Evolutionary conservation across 2,329 filamentous ascomycete genomes (phyloP).

Genomic region (Thielaviopsis musarum): DNA sequence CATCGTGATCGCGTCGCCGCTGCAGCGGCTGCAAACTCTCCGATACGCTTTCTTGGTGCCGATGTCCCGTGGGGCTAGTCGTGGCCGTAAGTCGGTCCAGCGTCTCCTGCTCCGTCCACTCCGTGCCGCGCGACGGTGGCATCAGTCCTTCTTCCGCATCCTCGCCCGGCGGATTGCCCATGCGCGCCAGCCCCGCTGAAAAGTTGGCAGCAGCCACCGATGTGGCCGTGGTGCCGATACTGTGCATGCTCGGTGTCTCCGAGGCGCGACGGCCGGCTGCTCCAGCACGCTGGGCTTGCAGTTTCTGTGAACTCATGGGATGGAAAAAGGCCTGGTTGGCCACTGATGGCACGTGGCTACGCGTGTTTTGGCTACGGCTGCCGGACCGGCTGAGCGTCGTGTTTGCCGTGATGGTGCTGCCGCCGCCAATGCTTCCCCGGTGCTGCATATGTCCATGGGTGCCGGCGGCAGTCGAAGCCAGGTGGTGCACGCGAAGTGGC

Average conservation of each 20-base stretch:
- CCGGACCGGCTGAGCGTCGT: constrained; percentile 6
- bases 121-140: constrained; percentile 62
- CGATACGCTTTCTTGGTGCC: constrained; percentile 43
- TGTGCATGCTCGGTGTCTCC: constrained; percentile 8
- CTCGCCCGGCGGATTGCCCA: constrained; percentile 16
- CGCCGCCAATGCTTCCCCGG: constrained; percentile 9
- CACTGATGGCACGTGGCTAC: constrained; percentile 77
- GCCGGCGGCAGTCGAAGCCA: constrained; percentile 34
- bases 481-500: constrained; percentile 35
- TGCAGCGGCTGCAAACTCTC: constrained; percentile 70
- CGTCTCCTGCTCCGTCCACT: constrained; percentile 58
- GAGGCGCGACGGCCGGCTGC: constrained; percentile 3
- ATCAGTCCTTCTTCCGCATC: constrained; percentile 36
- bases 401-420: constrained; percentile 3
- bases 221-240: not conserved
- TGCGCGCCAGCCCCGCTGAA: constrained; percentile 6
- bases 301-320: constrained; percentile 88
- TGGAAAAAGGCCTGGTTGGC: constrained; percentile 85
- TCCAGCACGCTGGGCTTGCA: constrained; percentile 65
- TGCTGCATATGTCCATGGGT: constrained; percentile 10
- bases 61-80: constrained; percentile 51
- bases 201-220: constrained; percentile 6
- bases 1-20: constrained; percentile 18
- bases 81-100: constrained; percentile 56
- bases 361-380: constrained; percentile 27